Evolutionary conservation across 148 eudicot genomes (phyloP).

Genomic region (Nepenthes gracilis): DNA sequence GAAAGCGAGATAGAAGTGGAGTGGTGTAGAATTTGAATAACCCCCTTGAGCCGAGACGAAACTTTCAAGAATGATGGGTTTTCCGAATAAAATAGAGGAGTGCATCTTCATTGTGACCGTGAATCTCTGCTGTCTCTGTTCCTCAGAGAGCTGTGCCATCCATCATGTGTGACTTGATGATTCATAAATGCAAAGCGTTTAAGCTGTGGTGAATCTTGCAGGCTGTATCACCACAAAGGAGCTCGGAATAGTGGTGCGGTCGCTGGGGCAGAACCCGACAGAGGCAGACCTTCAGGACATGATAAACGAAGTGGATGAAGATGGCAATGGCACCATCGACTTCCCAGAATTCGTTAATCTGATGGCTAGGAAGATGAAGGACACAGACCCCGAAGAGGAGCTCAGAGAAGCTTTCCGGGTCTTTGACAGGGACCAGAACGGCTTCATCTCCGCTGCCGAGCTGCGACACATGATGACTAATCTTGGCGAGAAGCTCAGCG

Average conservation of each 20-base stretch:
- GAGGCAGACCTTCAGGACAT: conserved; percentile 21
- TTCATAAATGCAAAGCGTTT: not conserved
- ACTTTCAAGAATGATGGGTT: too few species aligned
- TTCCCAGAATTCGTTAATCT: conserved; percentile 21
- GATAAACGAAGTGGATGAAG: conserved; percentile 22
- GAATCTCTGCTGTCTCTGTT: too few species aligned
- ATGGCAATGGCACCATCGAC: conserved; percentile 19
- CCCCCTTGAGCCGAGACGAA: too few species aligned
- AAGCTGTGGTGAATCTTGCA: not conserved
- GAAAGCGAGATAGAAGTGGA: too few species aligned
- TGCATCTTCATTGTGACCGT: too few species aligned
- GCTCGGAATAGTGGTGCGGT: conserved; percentile 21
- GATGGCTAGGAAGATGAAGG: conserved; percentile 20
- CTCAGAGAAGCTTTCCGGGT: conserved; percentile 20
- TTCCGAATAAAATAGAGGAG: too few species aligned
- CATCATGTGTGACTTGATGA: not conserved
- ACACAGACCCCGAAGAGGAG: conserved; percentile 17
- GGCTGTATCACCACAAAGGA: conserved; percentile 19
- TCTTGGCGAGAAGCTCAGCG: conserved; percentile 19
- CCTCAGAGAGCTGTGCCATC: too few species aligned
- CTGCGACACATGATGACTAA: conserved; percentile 20
- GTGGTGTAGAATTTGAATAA: too few species aligned
- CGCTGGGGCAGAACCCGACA: conserved; percentile 21
- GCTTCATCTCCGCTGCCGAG: conserved; percentile 20
- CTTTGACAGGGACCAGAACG: conserved; percentile 19